These are phyloP conservation scores for Kurtzmaniella cleridarum DNA, from an alignment of 805 yeast species.

Conservation along the genomic window DNA sequence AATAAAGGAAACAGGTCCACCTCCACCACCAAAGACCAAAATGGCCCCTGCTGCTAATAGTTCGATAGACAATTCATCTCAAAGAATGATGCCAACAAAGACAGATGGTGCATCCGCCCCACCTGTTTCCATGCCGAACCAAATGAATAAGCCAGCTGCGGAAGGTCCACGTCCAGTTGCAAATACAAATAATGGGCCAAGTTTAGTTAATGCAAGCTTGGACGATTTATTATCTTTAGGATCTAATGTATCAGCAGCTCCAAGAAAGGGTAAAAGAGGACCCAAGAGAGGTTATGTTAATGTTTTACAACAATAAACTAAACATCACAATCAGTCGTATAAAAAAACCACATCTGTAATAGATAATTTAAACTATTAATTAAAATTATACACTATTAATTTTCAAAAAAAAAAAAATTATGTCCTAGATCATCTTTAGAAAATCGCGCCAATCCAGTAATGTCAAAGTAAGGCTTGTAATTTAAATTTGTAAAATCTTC, in stretches of 20 bases:
- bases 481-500: too few species aligned
- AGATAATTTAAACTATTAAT: too few species aligned
- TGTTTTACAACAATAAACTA: conserved; percentile 18
- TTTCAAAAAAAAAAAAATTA: too few species aligned
- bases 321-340: background rate
- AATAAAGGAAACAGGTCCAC: conserved; percentile 46
- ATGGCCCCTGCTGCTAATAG: conserved; percentile 16
- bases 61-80: background rate
- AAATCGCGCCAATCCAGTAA: too few species aligned
- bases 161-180: conserved; percentile 7
- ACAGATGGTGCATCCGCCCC: conserved; percentile 8
- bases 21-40: conserved; percentile 58
- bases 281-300: conserved; percentile 32
- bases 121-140: background rate
- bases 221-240: conserved; percentile 35
- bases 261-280: conserved; percentile 23
- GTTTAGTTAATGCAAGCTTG: conserved; percentile 35
- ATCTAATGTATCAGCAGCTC: conserved; percentile 13
- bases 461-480: too few species aligned
- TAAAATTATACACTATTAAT: too few species aligned
- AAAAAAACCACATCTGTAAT: too few species aligned
- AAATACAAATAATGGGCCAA: conserved; percentile 11
- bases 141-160: conserved; percentile 7
- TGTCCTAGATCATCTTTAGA: too few species aligned
- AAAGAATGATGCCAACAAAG: conserved; percentile 2